Evolutionary conservation across 1,139 yeast species (phyloP).

Genomic region (Candida sp.): DNA sequence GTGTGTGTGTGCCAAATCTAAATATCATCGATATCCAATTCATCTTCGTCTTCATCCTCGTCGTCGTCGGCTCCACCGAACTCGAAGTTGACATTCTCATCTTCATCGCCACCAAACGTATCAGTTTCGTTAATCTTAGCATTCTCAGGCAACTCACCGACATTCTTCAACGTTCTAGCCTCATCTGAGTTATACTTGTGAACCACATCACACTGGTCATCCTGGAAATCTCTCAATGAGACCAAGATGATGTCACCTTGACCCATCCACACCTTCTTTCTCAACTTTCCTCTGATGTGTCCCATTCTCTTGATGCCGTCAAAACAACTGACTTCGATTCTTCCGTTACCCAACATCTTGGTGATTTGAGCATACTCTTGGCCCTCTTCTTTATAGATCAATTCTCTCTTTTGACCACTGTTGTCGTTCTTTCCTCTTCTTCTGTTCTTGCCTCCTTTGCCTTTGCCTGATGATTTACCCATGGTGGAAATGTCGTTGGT

Average conservation of each 20-base stretch:
- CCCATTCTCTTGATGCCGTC: conserved; percentile 96
- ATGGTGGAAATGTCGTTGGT: conserved; percentile 21
- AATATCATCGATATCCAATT: conserved; percentile 86
- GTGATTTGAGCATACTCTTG: conserved; percentile 99
- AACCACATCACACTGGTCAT: conserved; percentile 97
- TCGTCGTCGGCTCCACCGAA: conserved; percentile 94
- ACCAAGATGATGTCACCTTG: conserved; percentile 98
- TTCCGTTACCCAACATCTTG: conserved; percentile 98
- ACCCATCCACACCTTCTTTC: conserved; percentile 99
- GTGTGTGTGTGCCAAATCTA: conserved; percentile 25
- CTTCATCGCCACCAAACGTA: conserved; percentile 96
- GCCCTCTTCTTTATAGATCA: conserved; percentile 91
- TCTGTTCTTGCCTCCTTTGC: conserved; percentile 82
- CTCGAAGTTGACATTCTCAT: conserved; percentile 98
- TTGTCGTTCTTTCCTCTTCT: conserved; percentile 99
- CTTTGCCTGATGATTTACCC: conserved; percentile 59
- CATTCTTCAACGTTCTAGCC: conserved; percentile 94
- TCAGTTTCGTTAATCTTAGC: conserved; percentile 99
- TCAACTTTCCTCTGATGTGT: conserved; percentile 97
- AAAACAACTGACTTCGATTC: conserved; percentile 94
- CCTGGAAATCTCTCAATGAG: conserved; percentile 98
- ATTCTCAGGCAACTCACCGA: conserved; percentile 96
- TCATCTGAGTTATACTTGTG: conserved; percentile 98
- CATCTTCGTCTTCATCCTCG: conserved; percentile 68
- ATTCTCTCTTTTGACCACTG: conserved; percentile 92